A percentile compares a stretch with the other conserved stretches of the same genome.
phyloP scores from a whole-genome alignment of 1,284 basidiomycete species.

The Cryptococcus neoformans region DNA sequence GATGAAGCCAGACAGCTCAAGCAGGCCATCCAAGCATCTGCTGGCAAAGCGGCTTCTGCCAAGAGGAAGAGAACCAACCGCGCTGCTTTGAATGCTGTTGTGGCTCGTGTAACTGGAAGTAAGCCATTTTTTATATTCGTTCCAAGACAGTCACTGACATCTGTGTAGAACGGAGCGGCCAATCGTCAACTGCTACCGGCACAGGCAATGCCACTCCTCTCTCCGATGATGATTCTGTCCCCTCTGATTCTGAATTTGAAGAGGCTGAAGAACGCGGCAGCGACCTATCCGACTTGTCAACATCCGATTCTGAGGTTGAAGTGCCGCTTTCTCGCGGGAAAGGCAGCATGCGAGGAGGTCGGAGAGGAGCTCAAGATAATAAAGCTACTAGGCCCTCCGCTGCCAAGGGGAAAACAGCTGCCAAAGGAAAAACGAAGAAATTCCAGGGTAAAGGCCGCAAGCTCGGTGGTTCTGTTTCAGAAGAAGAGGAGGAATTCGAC shows the following conservation, averaged over 20 bases:
- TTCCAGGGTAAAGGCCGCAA: slow-evolving; percentile 10
- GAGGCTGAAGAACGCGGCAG: not conserved
- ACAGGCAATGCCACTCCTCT: slow-evolving; percentile 7
- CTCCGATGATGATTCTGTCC: slow-evolving; percentile 16
- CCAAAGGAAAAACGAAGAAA: slow-evolving; percentile 5
- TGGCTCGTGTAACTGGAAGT: slow-evolving; percentile 19
- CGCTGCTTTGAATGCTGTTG: slow-evolving; percentile 11
- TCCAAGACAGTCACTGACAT: not conserved
- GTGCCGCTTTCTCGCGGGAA: not conserved
- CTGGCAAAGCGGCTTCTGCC: not conserved
- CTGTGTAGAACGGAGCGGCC: slow-evolving; percentile 2
- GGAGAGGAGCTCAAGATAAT: not conserved
- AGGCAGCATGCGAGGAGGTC: not conserved
- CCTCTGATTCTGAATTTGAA: not conserved
- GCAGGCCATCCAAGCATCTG: slow-evolving; percentile 19
- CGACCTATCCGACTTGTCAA: slow-evolving; percentile 6
- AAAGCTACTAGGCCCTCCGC: slow-evolving; percentile 3
- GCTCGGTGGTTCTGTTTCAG: slow-evolving; percentile 12
- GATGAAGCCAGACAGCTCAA: slow-evolving; percentile 25
- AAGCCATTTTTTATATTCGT: not conserved
- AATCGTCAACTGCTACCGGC: slow-evolving; percentile 4
- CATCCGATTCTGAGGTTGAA: not conserved
- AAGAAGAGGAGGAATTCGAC: slow-evolving; percentile 8
- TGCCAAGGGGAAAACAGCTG: slow-evolving; percentile 8
- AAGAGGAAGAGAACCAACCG: slow-evolving; percentile 8